Evolutionary conservation across 768 basidiomycete genomes (phyloP).

Genomic region (Boletus barrowsii): DNA sequence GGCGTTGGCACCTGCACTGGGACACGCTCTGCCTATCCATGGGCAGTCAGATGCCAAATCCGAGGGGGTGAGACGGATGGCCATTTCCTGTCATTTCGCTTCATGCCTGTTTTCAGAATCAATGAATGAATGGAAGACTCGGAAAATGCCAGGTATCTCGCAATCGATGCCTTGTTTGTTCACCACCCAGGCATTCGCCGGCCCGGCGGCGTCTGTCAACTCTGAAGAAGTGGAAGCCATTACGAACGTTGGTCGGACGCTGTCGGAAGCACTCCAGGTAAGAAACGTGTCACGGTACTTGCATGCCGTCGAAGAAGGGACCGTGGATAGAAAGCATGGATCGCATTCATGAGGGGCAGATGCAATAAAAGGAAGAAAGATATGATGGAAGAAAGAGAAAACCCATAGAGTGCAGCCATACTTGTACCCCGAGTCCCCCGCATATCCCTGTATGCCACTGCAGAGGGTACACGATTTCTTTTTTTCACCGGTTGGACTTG

Average conservation of each 20-base stretch:
- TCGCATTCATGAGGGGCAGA: constrained; percentile 24
- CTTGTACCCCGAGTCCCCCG: constrained; percentile 14
- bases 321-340: constrained; percentile 24
- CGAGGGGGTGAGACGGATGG: neutral
- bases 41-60: neutral
- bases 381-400: constrained; percentile 10
- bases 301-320: constrained; percentile 12
- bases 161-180: neutral
- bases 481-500: constrained; percentile 98
- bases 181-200: neutral
- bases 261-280: neutral
- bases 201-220: neutral
- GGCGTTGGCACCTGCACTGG: neutral
- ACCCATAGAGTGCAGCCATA: constrained; percentile 25
- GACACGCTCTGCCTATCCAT: neutral
- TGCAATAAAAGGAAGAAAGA: constrained; percentile 11
- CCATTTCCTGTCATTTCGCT: neutral
- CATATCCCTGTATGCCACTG: neutral
- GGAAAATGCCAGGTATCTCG: constrained; percentile 15
- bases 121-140: constrained; percentile 6
- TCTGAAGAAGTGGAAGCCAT: neutral
- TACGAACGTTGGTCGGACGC: neutral
- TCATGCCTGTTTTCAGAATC: neutral
- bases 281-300: constrained; percentile 1
- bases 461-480: constrained; percentile 21